Evolutionary conservation across 2,329 filamentous ascomycete species (phyloP).

Genomic region (Aureobasidium sp.): DNA sequence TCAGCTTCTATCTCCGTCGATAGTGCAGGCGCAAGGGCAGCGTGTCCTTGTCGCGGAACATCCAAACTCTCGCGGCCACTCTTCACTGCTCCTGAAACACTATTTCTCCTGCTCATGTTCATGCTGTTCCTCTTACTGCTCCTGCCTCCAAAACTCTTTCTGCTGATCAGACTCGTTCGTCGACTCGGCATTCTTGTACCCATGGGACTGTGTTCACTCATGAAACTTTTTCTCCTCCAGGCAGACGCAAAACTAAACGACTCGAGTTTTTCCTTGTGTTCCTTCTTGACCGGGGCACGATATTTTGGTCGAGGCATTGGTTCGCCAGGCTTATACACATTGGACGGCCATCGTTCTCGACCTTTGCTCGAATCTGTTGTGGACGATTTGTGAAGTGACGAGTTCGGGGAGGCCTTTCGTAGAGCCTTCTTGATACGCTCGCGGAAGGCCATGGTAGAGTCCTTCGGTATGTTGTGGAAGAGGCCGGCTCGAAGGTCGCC

Average conservation of each 20-base stretch:
- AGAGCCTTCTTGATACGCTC: constrained; percentile 39
- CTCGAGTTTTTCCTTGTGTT: constrained; percentile 44
- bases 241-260: constrained; percentile 39
- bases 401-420: constrained; percentile 22
- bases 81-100: constrained; percentile 17
- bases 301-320: constrained; percentile 45
- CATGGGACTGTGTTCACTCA: constrained; percentile 42
- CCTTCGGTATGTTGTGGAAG: neutral
- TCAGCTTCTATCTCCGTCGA: constrained; percentile 33
- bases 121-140: constrained; percentile 19
- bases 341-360: constrained; percentile 31
- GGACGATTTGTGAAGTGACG: constrained; percentile 21
- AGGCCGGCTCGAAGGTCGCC: neutral
- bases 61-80: constrained; percentile 12
- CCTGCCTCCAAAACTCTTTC: constrained; percentile 21
- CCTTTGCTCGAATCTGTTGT: constrained; percentile 19
- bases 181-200: constrained; percentile 38
- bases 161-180: constrained; percentile 20
- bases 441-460: constrained; percentile 36
- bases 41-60: constrained; percentile 18
- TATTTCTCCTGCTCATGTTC: constrained; percentile 13
- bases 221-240: constrained; percentile 38
- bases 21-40: constrained; percentile 22
- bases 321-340: constrained; percentile 44
- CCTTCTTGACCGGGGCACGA: constrained; percentile 39